Evolutionary conservation across 1,284 basidiomycete genomes (phyloP).

Genomic region (Boletus albobrunnescens): DNA sequence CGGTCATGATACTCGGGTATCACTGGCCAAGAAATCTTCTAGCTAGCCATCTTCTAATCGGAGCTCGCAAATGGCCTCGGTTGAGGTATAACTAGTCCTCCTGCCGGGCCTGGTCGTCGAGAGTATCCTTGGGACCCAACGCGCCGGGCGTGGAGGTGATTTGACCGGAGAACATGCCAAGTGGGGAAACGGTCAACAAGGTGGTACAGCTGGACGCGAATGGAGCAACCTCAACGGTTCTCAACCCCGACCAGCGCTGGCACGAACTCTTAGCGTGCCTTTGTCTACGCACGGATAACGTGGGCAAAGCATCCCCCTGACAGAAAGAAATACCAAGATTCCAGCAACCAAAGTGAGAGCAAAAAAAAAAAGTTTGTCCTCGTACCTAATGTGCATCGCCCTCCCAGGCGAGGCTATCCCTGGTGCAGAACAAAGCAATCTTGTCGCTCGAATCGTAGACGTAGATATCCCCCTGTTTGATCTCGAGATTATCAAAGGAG

Average conservation of each 20-base stretch:
- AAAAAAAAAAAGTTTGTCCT: too few relatives aligned
- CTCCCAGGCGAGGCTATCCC: slow-evolving; percentile 40
- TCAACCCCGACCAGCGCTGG: slow-evolving; percentile 14
- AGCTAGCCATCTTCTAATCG: too few relatives aligned
- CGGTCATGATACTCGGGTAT: too few relatives aligned
- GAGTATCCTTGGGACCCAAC: slow-evolving; percentile 44
- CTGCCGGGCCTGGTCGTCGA: too few relatives aligned
- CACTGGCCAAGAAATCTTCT: too few relatives aligned
- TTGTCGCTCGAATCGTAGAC: slow-evolving; percentile 52
- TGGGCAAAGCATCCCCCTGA: not conserved
- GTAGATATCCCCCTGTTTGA: slow-evolving; percentile 54
- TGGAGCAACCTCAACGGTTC: too few relatives aligned
- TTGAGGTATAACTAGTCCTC: too few relatives aligned
- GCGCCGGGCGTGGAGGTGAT: slow-evolving; percentile 22
- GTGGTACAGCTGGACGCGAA: too few relatives aligned
- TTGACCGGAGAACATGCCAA: slow-evolving; percentile 32
- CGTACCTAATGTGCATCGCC: too few relatives aligned
- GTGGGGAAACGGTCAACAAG: slow-evolving; percentile 42
- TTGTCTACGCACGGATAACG: slow-evolving; percentile 39
- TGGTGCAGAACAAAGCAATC: slow-evolving; percentile 54
- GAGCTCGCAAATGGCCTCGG: too few relatives aligned
- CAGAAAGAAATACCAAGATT: too few relatives aligned
- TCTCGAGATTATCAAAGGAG: slow-evolving; percentile 39
- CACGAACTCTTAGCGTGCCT: slow-evolving; percentile 49
- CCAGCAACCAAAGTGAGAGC: too few relatives aligned